Percentiles rank a stretch among this genome's conserved stretches.
Evolutionary conservation across 2,329 filamentous ascomycete genomes (phyloP).

Genomic region (Colletotrichum liaoningense): DNA sequence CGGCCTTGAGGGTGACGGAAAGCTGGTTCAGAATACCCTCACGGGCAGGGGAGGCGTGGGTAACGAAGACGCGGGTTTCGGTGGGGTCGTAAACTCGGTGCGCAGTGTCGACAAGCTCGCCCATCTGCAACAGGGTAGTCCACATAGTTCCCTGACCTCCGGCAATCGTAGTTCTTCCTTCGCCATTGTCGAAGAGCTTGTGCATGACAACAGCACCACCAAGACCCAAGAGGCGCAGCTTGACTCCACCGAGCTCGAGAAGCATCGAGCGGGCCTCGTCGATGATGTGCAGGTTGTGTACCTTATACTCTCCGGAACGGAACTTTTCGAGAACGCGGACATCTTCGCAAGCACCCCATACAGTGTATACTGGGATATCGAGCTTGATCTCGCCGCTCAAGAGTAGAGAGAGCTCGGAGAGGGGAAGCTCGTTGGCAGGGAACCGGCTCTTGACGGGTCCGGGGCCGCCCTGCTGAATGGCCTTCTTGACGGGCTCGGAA

Average conservation of each 20-base stretch:
- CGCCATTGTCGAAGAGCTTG: conserved; percentile 98
- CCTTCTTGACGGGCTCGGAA: conserved; percentile 78
- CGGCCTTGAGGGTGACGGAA: conserved; percentile 95
- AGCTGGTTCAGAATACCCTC: conserved; percentile 98
- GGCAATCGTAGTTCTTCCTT: conserved; percentile 96
- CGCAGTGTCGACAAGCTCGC: conserved; percentile 95
- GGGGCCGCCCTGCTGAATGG: conserved; percentile 72
- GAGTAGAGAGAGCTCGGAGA: conserved; percentile 92
- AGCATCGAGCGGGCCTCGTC: conserved; percentile 97
- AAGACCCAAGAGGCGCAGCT: conserved; percentile 91
- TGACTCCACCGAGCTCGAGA: conserved; percentile 93
- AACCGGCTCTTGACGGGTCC: conserved; percentile 90
- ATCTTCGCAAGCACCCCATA: conserved; percentile 99
- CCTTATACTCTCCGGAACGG: conserved; percentile 96
- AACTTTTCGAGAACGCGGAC: conserved; percentile 98
- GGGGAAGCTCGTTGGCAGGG: conserved; percentile 81
- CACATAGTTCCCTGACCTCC: conserved; percentile 99
- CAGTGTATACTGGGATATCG: conserved; percentile 96
- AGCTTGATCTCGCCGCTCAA: conserved; percentile 90
- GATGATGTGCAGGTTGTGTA: conserved; percentile 97
- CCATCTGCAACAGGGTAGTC: conserved; percentile 98
- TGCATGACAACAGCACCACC: conserved; percentile 99
- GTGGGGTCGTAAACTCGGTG: conserved; percentile 98
- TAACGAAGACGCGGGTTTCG: conserved; percentile 96
- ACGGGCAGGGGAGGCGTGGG: conserved; percentile 94